phyloP scores from a whole-genome alignment of 2,329 filamentous ascomycete genomes.

The Gremmenia infestans region DNA sequence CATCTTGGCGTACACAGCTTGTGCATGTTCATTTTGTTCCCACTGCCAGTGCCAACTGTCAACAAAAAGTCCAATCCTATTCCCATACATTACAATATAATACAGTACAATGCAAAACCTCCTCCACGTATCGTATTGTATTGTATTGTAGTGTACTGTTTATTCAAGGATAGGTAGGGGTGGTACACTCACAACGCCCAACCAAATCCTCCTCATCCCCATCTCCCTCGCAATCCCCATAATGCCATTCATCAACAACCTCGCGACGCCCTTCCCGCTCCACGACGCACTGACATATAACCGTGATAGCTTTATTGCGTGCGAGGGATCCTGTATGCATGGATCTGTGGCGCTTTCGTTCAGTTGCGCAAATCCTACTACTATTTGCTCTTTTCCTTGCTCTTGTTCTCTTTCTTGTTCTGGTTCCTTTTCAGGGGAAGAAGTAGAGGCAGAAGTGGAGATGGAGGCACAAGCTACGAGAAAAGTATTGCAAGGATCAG shows the following conservation, averaged over 20 bases:
- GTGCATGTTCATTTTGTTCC: constrained; percentile 40
- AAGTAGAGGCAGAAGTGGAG: neutral
- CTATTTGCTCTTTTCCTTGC: neutral
- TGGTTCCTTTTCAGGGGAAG: neutral
- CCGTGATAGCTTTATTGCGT: constrained; percentile 38
- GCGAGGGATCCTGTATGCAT: constrained; percentile 31
- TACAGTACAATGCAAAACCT: too few species aligned
- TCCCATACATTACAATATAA: too few species aligned
- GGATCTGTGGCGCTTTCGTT: constrained; percentile 36
- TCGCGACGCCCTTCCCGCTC: constrained; percentile 38
- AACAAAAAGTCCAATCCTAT: neutral
- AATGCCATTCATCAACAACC: constrained; percentile 27
- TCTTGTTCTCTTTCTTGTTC: neutral
- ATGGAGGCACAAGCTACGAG: constrained; percentile 27
- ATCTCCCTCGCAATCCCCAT: constrained; percentile 34
- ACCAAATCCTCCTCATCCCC: constrained; percentile 39
- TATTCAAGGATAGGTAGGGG: neutral
- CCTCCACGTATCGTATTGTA: too few species aligned
- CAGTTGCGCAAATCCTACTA: constrained; percentile 40
- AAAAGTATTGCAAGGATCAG: constrained; percentile 22
- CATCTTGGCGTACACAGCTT: constrained; percentile 36
- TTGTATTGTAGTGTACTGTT: neutral
- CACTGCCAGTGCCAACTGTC: constrained; percentile 23
- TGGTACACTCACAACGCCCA: constrained; percentile 33
- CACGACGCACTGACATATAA: constrained; percentile 36